Evolutionary conservation across 192 early-diverging fungal species (phyloP).

Genomic region (Entomortierella parvispora): DNA sequence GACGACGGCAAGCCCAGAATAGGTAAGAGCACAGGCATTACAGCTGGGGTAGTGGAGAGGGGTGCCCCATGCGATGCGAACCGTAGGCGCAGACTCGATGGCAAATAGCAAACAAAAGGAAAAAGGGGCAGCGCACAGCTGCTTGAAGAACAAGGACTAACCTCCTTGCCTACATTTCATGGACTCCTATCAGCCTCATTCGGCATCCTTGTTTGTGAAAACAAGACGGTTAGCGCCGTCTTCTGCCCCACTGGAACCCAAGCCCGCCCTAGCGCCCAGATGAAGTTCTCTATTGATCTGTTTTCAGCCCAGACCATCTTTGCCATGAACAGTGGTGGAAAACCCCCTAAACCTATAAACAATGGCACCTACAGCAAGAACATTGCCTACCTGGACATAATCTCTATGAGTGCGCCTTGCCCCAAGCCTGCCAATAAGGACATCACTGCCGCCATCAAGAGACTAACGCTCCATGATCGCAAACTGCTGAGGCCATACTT

Average conservation of each 20-base stretch:
- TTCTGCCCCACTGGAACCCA: slow-evolving; percentile 21
- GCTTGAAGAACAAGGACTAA: neutral
- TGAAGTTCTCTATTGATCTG: neutral
- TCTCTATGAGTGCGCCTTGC: slow-evolving; percentile 17
- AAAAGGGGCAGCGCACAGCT: neutral
- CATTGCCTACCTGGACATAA: slow-evolving; percentile 12
- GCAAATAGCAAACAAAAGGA: too few species aligned
- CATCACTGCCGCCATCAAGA: slow-evolving; percentile 7
- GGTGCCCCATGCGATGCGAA: too few species aligned
- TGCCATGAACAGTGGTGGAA: neutral
- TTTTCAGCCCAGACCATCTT: neutral
- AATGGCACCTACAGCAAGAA: neutral
- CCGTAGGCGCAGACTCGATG: too few species aligned
- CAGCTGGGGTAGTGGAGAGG: neutral
- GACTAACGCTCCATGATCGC: slow-evolving; percentile 2
- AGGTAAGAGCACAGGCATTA: slow-evolving; percentile 4
- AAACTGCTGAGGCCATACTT: neutral
- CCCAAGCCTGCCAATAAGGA: slow-evolving; percentile 14
- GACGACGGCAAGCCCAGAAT: slow-evolving; percentile 4
- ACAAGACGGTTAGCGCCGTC: slow-evolving; percentile 20
- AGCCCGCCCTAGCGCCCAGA: slow-evolving; percentile 1
- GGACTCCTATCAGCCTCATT: slow-evolving; percentile 2
- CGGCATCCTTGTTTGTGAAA: slow-evolving; percentile 16
- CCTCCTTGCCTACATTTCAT: neutral
- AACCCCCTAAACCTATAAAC: neutral